These are phyloP conservation scores for Fraxinus americana DNA, from an alignment of 257 asterid genomes.

Conservation along the genomic window DNA sequence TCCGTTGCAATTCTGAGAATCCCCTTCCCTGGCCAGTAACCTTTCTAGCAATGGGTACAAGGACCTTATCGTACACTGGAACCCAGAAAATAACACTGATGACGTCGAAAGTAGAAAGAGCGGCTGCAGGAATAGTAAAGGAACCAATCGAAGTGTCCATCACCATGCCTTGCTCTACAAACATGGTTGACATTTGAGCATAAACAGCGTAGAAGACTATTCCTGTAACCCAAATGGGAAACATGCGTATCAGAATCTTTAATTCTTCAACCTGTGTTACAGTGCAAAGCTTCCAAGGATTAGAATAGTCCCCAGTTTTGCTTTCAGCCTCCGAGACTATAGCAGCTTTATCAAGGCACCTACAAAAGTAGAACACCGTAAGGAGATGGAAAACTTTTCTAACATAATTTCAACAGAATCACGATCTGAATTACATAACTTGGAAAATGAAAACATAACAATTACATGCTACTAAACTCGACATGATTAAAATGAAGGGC, in stretches of 20 bases:
- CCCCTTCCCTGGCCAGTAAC: conserved; percentile 74
- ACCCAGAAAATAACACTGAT: conserved; percentile 87
- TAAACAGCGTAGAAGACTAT: conserved; percentile 83
- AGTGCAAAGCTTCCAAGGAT: conserved; percentile 85
- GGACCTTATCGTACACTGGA: conserved; percentile 78
- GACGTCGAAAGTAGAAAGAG: conserved; percentile 79
- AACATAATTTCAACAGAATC: neutral
- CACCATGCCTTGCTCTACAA: conserved; percentile 93
- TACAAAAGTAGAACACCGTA: conserved; percentile 22
- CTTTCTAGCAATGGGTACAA: conserved; percentile 72
- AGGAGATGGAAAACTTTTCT: neutral
- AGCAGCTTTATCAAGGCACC: conserved; percentile 96
- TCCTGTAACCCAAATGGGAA: conserved; percentile 95
- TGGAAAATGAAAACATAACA: neutral
- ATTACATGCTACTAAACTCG: neutral
- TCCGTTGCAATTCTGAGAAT: conserved; percentile 74
- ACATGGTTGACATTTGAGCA: conserved; percentile 89
- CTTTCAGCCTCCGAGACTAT: conserved; percentile 48
- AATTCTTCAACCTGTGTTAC: conserved; percentile 89
- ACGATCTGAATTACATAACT: neutral
- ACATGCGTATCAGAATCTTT: conserved; percentile 84
- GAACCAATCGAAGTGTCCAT: conserved; percentile 87
- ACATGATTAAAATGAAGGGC: neutral
- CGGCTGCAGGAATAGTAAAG: conserved; percentile 84
- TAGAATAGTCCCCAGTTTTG: conserved; percentile 55